These are phyloP conservation scores for Trichophyton benhamiae DNA, from an alignment of 2,329 filamentous ascomycete genomes.

Conservation along the genomic window DNA sequence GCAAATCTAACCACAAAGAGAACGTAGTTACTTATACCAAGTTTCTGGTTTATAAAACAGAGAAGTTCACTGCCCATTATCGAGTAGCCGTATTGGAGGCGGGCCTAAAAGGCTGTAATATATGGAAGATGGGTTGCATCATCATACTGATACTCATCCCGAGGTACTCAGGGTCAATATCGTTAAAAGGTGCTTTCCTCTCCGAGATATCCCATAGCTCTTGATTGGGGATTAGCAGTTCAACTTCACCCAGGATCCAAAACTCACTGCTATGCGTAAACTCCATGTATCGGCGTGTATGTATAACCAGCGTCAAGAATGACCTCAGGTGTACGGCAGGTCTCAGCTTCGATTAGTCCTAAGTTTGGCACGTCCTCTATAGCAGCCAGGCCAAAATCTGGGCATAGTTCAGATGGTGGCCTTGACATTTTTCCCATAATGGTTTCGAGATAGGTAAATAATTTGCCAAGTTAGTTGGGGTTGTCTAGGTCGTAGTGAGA, in stretches of 20 bases:
- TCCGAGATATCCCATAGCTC: slow-evolving; percentile 25
- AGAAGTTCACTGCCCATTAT: slow-evolving; percentile 8
- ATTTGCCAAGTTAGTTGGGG: slow-evolving; percentile 13
- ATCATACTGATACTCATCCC: slow-evolving; percentile 14
- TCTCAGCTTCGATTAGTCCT: slow-evolving; percentile 34
- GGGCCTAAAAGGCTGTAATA: slow-evolving; percentile 10
- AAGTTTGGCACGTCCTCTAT: slow-evolving; percentile 23
- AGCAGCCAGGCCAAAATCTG: slow-evolving; percentile 24
- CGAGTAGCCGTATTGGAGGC: slow-evolving; percentile 9
- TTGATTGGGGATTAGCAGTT: slow-evolving; percentile 11
- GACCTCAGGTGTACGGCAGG: slow-evolving; percentile 28
- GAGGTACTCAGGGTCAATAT: slow-evolving; percentile 14
- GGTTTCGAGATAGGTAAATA: slow-evolving; percentile 25
- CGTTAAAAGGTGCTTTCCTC: slow-evolving; percentile 19
- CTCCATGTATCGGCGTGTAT: slow-evolving; percentile 29
- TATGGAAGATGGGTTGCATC: slow-evolving; percentile 14
- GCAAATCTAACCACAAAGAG: no score
- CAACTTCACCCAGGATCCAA: slow-evolving; percentile 8
- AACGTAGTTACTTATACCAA: neutral
- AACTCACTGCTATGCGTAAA: slow-evolving; percentile 24
- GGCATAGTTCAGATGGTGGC: slow-evolving; percentile 19
- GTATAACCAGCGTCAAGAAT: slow-evolving; percentile 24
- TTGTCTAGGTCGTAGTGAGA: no score
- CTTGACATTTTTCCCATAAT: slow-evolving; percentile 13
- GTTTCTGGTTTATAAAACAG: slow-evolving; percentile 14